Base-by-base conservation (phyloP, 805 yeast genomes). In the Debaryomyces hansenii region DNA sequence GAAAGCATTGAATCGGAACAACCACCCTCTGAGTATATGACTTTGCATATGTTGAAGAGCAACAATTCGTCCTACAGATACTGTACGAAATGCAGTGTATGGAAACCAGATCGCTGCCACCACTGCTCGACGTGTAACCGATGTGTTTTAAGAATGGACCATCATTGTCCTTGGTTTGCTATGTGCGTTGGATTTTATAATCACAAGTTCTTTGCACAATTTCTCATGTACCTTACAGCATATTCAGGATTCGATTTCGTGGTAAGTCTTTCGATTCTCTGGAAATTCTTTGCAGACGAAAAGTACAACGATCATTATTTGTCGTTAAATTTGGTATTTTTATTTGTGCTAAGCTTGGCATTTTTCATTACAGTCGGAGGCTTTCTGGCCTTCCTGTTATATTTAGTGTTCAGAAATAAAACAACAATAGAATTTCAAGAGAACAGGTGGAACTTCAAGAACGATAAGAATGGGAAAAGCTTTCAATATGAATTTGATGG, bases 131-230 rank as follows among this genome's bases (percentile, higher is more conserved):
- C 74, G 12, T 77, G 82, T 46, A 64, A 67, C 2, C 60, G 52
- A 45, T 80, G 85, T 59, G 60, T 78, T 2, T 57, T 80, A 35
- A 56, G 69, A 37, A 80, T 80, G 84, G 84, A 80, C 60, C 85
- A 80, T 53, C 83, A 80, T 58, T 80, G 85, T 52, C 97, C 97
- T 0, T 92, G 98, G 98, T 90, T 90, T 64, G 84, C 96, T 1
- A 74, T 82, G 4, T 91, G 97, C 63, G 79, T 92, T 47, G 98
- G 98, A 0, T 85, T 80, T 65, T 69, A 69, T 24, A 92, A 92
- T 65, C 90, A 87, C 53, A 87, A 90, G 66, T 80, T 72, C 60
- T 92, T 91, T 59, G 62, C 89, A 21, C 96, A 90, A 61, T 86
- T 87, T 59, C 63, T 90, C 44, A 38, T 75, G 5, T 83, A 84